Conservation (phyloP, 176 grass and related monocot species). For the Tillandsia leiboldiana region DNA sequence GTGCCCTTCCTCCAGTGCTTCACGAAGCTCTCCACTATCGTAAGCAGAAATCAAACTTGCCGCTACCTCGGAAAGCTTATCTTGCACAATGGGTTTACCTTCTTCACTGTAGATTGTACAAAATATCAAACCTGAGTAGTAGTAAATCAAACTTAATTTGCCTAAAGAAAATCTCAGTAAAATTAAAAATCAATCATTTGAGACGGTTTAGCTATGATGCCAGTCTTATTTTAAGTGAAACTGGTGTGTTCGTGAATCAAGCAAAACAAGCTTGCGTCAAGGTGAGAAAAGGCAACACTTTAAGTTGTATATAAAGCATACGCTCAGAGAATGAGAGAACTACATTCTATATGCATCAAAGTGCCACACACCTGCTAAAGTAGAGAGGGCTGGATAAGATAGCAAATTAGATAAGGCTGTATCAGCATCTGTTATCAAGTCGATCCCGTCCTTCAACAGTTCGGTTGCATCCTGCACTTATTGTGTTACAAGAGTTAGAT, state of each 20-base stretch:
- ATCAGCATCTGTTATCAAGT: constrained; percentile 78
- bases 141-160: background rate
- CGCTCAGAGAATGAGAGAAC: background rate
- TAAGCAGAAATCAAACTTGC: constrained; percentile 54
- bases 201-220: background rate
- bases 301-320: background rate
- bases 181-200: background rate
- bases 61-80: constrained; percentile 82
- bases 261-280: background rate
- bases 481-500: background rate
- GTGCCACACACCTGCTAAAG: constrained; percentile 52
- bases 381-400: constrained; percentile 76
- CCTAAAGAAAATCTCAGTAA: background rate
- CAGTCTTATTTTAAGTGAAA: no score
- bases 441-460: constrained; percentile 84
- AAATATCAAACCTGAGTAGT: background rate
- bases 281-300: background rate
- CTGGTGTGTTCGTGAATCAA: background rate
- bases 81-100: constrained; percentile 78
- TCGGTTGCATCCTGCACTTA: constrained; percentile 65
- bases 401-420: constrained; percentile 60
- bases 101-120: constrained; percentile 46
- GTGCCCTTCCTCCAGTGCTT: constrained; percentile 63
- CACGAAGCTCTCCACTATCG: constrained; percentile 56
- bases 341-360: background rate